Base-by-base conservation (phyloP, 768 basidiomycete genomes). In the Leccinum rimulosum region DNA sequence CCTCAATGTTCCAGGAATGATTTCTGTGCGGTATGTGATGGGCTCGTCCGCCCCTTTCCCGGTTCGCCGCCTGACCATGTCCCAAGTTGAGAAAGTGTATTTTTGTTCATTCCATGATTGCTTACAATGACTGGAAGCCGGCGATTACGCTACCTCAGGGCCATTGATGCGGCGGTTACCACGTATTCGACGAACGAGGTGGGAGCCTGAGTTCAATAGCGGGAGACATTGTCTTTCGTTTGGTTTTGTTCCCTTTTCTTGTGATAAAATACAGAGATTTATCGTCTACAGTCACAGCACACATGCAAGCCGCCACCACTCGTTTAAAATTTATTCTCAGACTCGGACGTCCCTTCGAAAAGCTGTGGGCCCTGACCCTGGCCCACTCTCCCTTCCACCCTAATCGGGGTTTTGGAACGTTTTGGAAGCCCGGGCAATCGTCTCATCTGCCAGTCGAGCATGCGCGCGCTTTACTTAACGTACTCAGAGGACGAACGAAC, bases 91-190 rank as follows among this genome's bases (percentile, higher is more conserved):
- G 22, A 17, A 33, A 25, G 19, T 22, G 5, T 11, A 45, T 19
- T 22, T 43, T 19, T 14, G 19, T 43, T 22, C 3, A 45, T 45
- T 35, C 45, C 49, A 22, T 59, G 49, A 54, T 35, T 45, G 43
- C 43, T 19, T 19, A 17, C 22, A 7, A n/a, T n/a, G 36, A 15
- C 19, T 22, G 27, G 11, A 11, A n/a, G 53, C 61, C 65, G 70
- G 65, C 62, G 70, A 64, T 69, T 57, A 48, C 68, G 60, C 64
- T 35, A 3, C 57, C 50, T 59, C 57, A 58, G 55, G 50, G 15
- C 55, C 62, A 55, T 61, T 62, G 57, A 59, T 61, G 48, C 40
- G 49, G 45, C 15, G 28, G 49, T 50, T 22, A 45, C 43, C 53
- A 64, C 58, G 31, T 36, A 27, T 14, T 40, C 12, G 31, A 51